These are phyloP conservation scores for Pezicula carpinea DNA, from an alignment of 2,329 filamentous ascomycete genomes.

Conservation along the genomic window DNA sequence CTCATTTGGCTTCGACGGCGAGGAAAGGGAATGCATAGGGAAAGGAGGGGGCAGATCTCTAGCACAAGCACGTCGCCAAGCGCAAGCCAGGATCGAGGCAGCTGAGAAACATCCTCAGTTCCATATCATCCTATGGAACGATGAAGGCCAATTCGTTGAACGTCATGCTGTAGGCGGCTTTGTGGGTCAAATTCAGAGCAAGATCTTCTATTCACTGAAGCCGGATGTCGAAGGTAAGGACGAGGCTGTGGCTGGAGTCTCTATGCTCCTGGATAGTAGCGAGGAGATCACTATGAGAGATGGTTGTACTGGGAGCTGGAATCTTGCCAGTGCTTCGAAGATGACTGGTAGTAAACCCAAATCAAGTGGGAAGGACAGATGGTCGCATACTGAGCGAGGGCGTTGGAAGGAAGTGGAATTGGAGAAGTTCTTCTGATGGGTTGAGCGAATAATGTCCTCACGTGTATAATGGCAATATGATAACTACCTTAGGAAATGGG, in stretches of 20 bases:
- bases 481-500: too few species aligned
- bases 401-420: conserved; percentile 22
- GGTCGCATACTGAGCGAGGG: conserved; percentile 26
- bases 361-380: conserved; percentile 21
- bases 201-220: conserved; percentile 55
- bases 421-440: conserved; percentile 19
- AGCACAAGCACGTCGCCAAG: conserved; percentile 52
- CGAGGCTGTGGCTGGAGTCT: conserved; percentile 52
- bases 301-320: conserved; percentile 22
- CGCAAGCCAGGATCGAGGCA: conserved; percentile 60
- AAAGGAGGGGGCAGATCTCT: conserved; percentile 15
- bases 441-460: not conserved
- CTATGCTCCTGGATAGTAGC: conserved; percentile 43
- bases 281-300: conserved; percentile 36
- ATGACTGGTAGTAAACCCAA: conserved; percentile 10
- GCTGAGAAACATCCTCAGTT: conserved; percentile 51
- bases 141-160: conserved; percentile 43
- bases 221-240: conserved; percentile 46
- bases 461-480: not conserved
- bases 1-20: not conserved
- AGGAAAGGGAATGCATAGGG: not conserved
- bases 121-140: conserved; percentile 48
- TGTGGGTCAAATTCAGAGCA: conserved; percentile 54
- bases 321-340: conserved; percentile 12
- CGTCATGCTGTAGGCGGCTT: conserved; percentile 55